These are phyloP conservation scores for Chaetomium sp. DNA, from an alignment of 2,329 filamentous ascomycete species.

Conservation along the genomic window DNA sequence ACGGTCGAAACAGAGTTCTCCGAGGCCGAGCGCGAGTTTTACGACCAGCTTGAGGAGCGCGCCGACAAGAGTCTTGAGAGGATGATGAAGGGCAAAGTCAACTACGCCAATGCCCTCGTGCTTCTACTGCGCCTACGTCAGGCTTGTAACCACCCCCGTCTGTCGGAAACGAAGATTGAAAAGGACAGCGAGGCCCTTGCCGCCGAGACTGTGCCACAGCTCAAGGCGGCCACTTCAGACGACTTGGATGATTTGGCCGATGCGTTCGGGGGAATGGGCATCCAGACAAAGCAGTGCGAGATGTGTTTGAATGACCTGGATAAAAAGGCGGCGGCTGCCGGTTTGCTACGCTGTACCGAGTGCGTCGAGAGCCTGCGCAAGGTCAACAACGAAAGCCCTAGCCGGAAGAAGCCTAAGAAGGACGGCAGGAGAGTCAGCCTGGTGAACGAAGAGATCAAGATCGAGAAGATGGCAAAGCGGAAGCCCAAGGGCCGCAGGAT, in stretches of 20 bases:
- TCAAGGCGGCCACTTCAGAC: conserved; percentile 46
- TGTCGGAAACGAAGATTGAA: conserved; percentile 77
- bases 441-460: conserved; percentile 30
- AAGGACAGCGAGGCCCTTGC: conserved; percentile 81
- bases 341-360: conserved; percentile 51
- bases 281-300: conserved; percentile 72
- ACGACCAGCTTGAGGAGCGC: conserved; percentile 72
- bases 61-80: conserved; percentile 80
- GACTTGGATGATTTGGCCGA: conserved; percentile 80
- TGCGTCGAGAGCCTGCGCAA: conserved; percentile 70
- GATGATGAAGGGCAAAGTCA: conserved; percentile 78
- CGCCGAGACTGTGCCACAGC: conserved; percentile 49
- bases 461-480: conserved; percentile 28
- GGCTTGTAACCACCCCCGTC: conserved; percentile 87
- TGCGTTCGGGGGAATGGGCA: conserved; percentile 76
- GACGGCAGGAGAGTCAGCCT: conserved; percentile 32
- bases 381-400: conserved; percentile 43
- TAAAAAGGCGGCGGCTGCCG: conserved; percentile 43
- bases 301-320: conserved; percentile 69
- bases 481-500: conserved; percentile 47
- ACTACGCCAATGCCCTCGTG: conserved; percentile 90
- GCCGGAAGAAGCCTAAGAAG: conserved; percentile 32
- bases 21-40: conserved; percentile 75
- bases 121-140: conserved; percentile 85
- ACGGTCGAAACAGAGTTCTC: conserved; percentile 73